Evolutionary conservation across 495 filamentous ascomycete species (phyloP).

Genomic region (Hypoxylon subgilvum): DNA sequence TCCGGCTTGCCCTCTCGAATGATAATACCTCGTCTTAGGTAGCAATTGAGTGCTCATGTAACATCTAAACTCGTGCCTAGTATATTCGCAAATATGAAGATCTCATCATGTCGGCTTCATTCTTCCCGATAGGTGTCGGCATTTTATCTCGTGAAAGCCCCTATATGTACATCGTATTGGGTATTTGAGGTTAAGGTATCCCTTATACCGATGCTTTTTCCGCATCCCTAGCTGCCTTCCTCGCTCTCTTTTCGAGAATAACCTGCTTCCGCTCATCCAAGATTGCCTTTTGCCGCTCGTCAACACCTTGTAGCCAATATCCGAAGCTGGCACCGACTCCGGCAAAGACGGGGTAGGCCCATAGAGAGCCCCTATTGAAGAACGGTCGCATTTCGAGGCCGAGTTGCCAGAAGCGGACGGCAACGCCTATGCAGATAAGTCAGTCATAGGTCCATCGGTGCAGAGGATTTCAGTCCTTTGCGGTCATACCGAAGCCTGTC

Average conservation of each 20-base stretch:
- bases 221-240: slow-evolving; percentile 68
- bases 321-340: slow-evolving; percentile 87
- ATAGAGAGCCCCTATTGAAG: slow-evolving; percentile 75
- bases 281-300: slow-evolving; percentile 74
- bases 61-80: neutral
- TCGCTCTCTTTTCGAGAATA: slow-evolving; percentile 85
- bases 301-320: slow-evolving; percentile 91
- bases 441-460: slow-evolving; percentile 14
- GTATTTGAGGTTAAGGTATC: neutral
- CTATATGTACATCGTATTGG: slow-evolving; percentile 32
- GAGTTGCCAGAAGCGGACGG: slow-evolving; percentile 91
- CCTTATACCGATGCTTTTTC: slow-evolving; percentile 41
- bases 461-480: slow-evolving; percentile 16
- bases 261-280: slow-evolving; percentile 74
- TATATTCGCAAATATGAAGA: slow-evolving; percentile 9
- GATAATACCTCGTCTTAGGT: neutral
- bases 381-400: slow-evolving; percentile 98
- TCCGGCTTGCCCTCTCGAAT: neutral
- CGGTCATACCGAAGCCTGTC: slow-evolving; percentile 86
- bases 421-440: slow-evolving; percentile 67
- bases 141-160: slow-evolving; percentile 11
- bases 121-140: slow-evolving; percentile 9
- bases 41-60: slow-evolving; percentile 14
- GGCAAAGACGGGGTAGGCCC: slow-evolving; percentile 91
- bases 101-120: slow-evolving; percentile 8